Evolutionary conservation across 2,329 filamentous ascomycete genomes (phyloP).

Genomic region (Diplodia sapinea): DNA sequence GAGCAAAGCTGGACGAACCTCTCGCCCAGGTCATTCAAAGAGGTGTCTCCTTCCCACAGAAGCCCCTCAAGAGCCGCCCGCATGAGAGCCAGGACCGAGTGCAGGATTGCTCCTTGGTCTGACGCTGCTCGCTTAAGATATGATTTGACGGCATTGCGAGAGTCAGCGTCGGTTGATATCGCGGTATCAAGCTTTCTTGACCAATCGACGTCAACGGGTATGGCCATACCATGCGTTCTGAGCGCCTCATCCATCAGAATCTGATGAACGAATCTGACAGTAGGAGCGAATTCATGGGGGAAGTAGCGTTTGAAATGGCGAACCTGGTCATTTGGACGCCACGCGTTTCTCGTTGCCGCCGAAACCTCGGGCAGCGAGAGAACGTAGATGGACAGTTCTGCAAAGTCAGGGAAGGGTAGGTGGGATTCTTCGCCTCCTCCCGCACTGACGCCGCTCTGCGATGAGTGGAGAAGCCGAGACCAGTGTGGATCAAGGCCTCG

Average conservation of each 20-base stretch:
- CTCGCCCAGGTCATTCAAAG: slow-evolving; percentile 53
- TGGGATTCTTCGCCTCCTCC: slow-evolving; percentile 9
- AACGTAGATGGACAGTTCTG: slow-evolving; percentile 53
- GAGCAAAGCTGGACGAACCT: slow-evolving; percentile 62
- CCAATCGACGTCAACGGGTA: slow-evolving; percentile 79
- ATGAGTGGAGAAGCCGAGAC: slow-evolving; percentile 65
- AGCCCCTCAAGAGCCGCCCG: slow-evolving; percentile 54
- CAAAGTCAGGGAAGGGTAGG: slow-evolving; percentile 51
- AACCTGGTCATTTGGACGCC: slow-evolving; percentile 39
- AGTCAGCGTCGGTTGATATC: slow-evolving; percentile 71
- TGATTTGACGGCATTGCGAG: slow-evolving; percentile 63
- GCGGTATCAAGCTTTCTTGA: slow-evolving; percentile 76
- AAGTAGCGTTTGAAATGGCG: slow-evolving; percentile 44
- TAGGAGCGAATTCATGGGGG: slow-evolving; percentile 66
- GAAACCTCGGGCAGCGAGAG: slow-evolving; percentile 48
- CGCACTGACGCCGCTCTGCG: slow-evolving; percentile 1
- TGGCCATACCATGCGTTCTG: slow-evolving; percentile 48
- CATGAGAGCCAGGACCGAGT: slow-evolving; percentile 51
- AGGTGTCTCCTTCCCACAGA: slow-evolving; percentile 47
- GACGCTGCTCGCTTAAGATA: slow-evolving; percentile 47
- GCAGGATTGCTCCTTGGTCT: slow-evolving; percentile 28
- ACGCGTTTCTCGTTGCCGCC: slow-evolving; percentile 40
- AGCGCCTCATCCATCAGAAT: slow-evolving; percentile 66
- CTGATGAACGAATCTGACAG: slow-evolving; percentile 71
- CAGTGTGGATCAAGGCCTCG: slow-evolving; percentile 84